Conservation (phyloP, 805 yeast genomes). For the Candida arabinofermentans region DNA sequence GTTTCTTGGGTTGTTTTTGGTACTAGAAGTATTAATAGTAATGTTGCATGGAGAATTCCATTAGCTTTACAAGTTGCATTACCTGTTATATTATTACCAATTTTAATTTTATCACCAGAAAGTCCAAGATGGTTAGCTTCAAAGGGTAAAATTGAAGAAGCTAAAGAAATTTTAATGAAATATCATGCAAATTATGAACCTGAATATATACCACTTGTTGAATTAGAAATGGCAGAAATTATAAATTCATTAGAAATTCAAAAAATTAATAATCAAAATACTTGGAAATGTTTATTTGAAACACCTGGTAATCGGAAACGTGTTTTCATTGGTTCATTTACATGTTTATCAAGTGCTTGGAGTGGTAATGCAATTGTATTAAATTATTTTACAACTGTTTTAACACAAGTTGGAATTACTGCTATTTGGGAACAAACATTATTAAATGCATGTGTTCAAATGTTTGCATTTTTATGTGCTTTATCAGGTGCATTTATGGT, state of each 20-base stretch:
- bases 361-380: constrained; percentile 46
- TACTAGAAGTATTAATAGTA: constrained; percentile 28
- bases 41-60: constrained; percentile 32
- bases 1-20: constrained; percentile 37
- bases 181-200: constrained; percentile 36
- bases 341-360: constrained; percentile 35
- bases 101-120: constrained; percentile 31
- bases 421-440: constrained; percentile 41
- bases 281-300: constrained; percentile 34
- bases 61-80: constrained; percentile 31
- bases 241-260: constrained; percentile 36
- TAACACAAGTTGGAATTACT: constrained; percentile 51
- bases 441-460: constrained; percentile 48
- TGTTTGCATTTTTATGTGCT: constrained; percentile 39
- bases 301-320: constrained; percentile 37
- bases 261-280: constrained; percentile 25
- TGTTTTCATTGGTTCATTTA: constrained; percentile 27
- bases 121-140: constrained; percentile 41
- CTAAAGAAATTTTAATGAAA: constrained; percentile 32
- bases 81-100: constrained; percentile 15
- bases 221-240: constrained; percentile 36
- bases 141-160: constrained; percentile 39
- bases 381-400: constrained; percentile 42
- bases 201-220: constrained; percentile 27
- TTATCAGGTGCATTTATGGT: constrained; percentile 28